Evolutionary conservation across 2,329 filamentous ascomycete genomes (phyloP).

Genomic region (Diaporthe ilicicola): DNA sequence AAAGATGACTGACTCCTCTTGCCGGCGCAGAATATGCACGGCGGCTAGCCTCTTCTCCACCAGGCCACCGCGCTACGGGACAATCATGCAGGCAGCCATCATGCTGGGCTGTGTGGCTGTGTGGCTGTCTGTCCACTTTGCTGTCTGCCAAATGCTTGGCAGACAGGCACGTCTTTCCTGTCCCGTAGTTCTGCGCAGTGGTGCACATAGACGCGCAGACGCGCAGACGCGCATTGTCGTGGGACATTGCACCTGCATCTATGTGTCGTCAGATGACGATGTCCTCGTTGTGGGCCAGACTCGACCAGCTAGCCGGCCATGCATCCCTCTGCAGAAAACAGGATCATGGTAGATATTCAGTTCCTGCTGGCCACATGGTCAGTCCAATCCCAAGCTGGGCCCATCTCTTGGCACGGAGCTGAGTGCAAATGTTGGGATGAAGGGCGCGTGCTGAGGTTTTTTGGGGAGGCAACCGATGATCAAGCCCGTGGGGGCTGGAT

Average conservation of each 20-base stretch:
- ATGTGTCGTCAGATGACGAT: neutral
- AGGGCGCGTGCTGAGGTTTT: neutral
- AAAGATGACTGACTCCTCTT: constrained; percentile 23
- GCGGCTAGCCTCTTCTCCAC: neutral
- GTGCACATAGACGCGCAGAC: neutral
- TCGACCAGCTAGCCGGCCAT: neutral
- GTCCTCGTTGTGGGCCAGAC: too few species aligned
- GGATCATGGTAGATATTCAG: neutral
- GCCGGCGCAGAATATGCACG: neutral
- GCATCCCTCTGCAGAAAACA: neutral
- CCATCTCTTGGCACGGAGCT: neutral
- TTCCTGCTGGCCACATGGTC: neutral
- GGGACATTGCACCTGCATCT: neutral
- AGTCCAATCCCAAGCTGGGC: neutral
- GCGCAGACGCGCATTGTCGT: neutral
- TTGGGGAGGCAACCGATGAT: neutral
- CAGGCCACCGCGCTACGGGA: neutral
- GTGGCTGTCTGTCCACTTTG: neutral
- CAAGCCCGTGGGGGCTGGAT: neutral
- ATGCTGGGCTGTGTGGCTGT: neutral
- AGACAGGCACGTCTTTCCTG: too few species aligned
- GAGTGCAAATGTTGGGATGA: neutral
- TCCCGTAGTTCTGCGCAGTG: too few species aligned
- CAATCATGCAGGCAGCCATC: constrained; percentile 15
- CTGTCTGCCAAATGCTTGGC: too few species aligned